phyloP scores from a whole-genome alignment of 257 asterid genomes.

The Ballota nigra region DNA sequence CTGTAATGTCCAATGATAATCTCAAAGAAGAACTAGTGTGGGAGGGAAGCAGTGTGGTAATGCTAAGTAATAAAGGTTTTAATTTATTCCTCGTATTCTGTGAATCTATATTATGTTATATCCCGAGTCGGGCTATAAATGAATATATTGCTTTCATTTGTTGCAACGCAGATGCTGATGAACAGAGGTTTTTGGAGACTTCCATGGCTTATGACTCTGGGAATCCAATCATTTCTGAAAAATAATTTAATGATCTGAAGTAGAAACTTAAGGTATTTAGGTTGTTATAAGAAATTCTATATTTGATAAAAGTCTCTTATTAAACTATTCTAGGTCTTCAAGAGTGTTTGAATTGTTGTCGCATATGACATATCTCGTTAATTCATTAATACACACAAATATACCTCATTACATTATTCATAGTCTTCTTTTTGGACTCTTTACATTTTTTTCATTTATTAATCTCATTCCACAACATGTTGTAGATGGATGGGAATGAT shows the following conservation, averaged over 20 bases:
- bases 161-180: conserved; percentile 60
- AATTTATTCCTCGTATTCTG: background rate
- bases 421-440: background rate
- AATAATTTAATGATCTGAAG: conserved; percentile 74
- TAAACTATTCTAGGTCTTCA: no score
- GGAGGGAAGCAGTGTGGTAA: conserved; percentile 98
- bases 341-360: background rate
- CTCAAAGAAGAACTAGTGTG: conserved; percentile 95
- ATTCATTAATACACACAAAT: background rate
- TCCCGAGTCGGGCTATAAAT: background rate
- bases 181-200: conserved; percentile 88
- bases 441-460: conserved; percentile 9
- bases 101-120: background rate
- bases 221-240: conserved; percentile 58
- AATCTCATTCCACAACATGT: conserved; percentile 5
- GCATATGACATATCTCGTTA: background rate
- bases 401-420: background rate
- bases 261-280: conserved; percentile 67
- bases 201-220: conserved; percentile 91
- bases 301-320: background rate
- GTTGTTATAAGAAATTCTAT: background rate
- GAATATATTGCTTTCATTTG: background rate
- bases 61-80: conserved; percentile 58
- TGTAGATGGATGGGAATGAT: conserved; percentile 77
- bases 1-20: conserved; percentile 86